Base-by-base conservation (phyloP, 129 eudicot species). In the Solidago caesia region DNA sequence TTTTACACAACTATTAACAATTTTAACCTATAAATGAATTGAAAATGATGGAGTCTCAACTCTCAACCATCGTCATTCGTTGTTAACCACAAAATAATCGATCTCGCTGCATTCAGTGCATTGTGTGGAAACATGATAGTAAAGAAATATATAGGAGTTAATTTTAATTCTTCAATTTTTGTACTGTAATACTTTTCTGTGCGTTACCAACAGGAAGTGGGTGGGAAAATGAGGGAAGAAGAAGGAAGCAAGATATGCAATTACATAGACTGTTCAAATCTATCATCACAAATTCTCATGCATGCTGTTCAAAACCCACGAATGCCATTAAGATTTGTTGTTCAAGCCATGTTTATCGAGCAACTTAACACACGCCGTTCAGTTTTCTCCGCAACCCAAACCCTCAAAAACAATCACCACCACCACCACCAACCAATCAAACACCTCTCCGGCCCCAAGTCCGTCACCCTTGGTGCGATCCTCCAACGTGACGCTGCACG, bases 311-410 rank as follows among this genome's bases (percentile, higher is more conserved):
- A 92, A 61, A 92, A 92, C 75, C 96, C 90, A 7, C 67, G 84
- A 67, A 83, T 92, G 91, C 96, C 98, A 2, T 73, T 92, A 33
- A 59, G 96, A 13, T 86, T 92, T 68, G 78, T 92, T 2, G 98
- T 92, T 59, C 98, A 90, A 76, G 98, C 98, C 79, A 92, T 92
- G 98, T 87, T 89, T 72, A 77, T 90, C 53, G 95, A 90, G 83
- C 98, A 90, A 78, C 87, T 92, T 27, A 89, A 86, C 95, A 90
- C 98, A 16, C 96, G 94, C 9, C 92, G 90, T 55, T 80, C 96
- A 14, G 82, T 92, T 79, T 72, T 81, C 80, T 68, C 85, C n/a
- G 87, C 88, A 25, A 79, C 89, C 27, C 79, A 77, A 49, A 67
- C 80, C 14, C 16, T 72, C 11, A 77, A 76, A 66, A 73, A 56